Percentiles rank a stretch among this genome's conserved stretches.
phyloP scores from a whole-genome alignment of 805 yeast genomes.

The Ogataea trehaloabstinens region DNA sequence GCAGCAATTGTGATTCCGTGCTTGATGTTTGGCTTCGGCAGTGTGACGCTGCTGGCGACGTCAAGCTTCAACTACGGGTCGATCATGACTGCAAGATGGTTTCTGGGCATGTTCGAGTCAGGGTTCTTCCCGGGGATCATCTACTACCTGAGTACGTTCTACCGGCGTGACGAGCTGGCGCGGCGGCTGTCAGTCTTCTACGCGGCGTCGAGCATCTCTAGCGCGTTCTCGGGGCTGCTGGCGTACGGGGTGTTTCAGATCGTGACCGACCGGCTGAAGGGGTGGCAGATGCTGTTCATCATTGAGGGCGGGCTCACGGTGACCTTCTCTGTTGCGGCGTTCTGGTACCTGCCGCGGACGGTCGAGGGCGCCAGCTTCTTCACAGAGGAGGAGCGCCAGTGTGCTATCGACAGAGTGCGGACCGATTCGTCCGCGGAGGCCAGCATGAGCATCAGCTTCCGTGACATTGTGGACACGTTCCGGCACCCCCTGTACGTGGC shows the following conservation, averaged over 20 bases:
- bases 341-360: slow-evolving; percentile 36
- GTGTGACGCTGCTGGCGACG: slow-evolving; percentile 37
- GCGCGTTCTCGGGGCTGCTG: slow-evolving; percentile 38
- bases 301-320: slow-evolving; percentile 45
- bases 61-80: slow-evolving; percentile 41
- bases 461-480: slow-evolving; percentile 43
- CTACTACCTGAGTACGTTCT: slow-evolving; percentile 36
- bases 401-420: slow-evolving; percentile 38
- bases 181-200: slow-evolving; percentile 36
- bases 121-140: slow-evolving; percentile 41
- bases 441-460: slow-evolving; percentile 35
- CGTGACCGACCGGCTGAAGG: slow-evolving; percentile 34
- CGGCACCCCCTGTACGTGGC: slow-evolving; percentile 42
- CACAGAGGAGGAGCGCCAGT: slow-evolving; percentile 38
- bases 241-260: slow-evolving; percentile 39
- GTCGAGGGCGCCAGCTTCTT: slow-evolving; percentile 37
- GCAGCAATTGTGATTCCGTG: slow-evolving; percentile 45
- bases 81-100: slow-evolving; percentile 34
- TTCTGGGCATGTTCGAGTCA: slow-evolving; percentile 37
- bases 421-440: slow-evolving; percentile 45
- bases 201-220: slow-evolving; percentile 32
- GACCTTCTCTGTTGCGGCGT: slow-evolving; percentile 32
- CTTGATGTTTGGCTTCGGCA: slow-evolving; percentile 45
- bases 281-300: slow-evolving; percentile 49
- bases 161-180: slow-evolving; percentile 38